These are phyloP conservation scores for Neofusicoccum sp. DNA, from an alignment of 2,329 filamentous ascomycete genomes.

Conservation along the genomic window DNA sequence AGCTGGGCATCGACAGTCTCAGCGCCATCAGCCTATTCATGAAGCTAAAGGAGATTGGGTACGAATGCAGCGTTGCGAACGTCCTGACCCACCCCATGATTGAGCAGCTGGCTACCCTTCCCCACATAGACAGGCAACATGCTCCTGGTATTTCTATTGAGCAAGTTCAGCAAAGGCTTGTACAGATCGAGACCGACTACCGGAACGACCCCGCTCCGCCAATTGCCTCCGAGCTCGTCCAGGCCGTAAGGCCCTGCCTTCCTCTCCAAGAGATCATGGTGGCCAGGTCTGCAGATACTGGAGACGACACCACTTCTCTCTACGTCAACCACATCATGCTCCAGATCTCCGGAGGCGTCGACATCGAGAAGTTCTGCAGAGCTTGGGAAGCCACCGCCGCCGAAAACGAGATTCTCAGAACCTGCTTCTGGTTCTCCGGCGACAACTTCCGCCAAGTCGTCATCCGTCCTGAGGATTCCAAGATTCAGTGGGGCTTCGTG, in stretches of 20 bases:
- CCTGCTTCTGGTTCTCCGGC: constrained; percentile 57
- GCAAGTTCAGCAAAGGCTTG: constrained; percentile 18
- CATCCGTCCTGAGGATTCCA: constrained; percentile 21
- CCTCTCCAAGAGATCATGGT: constrained; percentile 37
- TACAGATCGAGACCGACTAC: constrained; percentile 25
- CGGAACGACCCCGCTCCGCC: constrained; percentile 20
- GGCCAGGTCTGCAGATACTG: constrained; percentile 34
- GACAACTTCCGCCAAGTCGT: constrained; percentile 30
- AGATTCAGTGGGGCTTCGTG: constrained; percentile 26
- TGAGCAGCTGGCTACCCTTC: constrained; percentile 33
- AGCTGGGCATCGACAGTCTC: constrained; percentile 40
- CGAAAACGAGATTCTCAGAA: constrained; percentile 50
- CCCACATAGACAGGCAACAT: constrained; percentile 15
- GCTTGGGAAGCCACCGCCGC: constrained; percentile 48
- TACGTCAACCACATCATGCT: constrained; percentile 42
- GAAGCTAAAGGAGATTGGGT: constrained; percentile 34
- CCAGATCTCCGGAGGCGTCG: constrained; percentile 36
- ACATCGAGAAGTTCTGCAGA: constrained; percentile 45
- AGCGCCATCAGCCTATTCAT: constrained; percentile 38
- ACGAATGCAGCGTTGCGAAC: constrained; percentile 33
- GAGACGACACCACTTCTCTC: constrained; percentile 30
- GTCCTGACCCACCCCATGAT: constrained; percentile 36
- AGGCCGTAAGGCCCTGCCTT: constrained; percentile 29
- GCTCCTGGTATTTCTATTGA: neutral
- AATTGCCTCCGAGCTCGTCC: constrained; percentile 13